Base-by-base conservation (phyloP, 2,329 filamentous ascomycete genomes). In the Pseudogymnoascus sp. region DNA sequence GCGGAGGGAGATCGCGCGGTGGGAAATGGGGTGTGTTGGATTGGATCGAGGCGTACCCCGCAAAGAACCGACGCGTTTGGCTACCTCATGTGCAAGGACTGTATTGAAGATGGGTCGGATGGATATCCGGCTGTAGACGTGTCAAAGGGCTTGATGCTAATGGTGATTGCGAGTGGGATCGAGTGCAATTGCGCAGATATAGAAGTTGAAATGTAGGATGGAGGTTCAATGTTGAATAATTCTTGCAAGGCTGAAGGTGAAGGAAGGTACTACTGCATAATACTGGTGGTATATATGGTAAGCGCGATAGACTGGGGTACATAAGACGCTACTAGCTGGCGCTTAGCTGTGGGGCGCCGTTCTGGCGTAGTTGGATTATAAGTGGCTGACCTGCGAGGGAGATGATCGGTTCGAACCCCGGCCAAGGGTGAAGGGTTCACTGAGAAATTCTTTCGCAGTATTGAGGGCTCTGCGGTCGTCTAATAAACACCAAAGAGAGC, bases 31-130 rank as follows among this genome's bases (percentile, higher is more conserved):
- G n/a, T 5, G 16, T 34, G 21, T 34, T 5, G 50, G 31, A n/a
- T 56, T 56, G 50, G 50, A 34, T 56, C 34, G 50, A 34, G 50
- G 50, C n/a, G 50, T 56, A 34, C 50, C 50, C 50, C 50, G 25
- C 50, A 28, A 14, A 56, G 50, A 56, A 18, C 18, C 5, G 28
- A 56, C n/a, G 50, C 50, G 50, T 34, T 18, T 34, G 50, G 28
- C 50, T 34, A 56, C 28, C 28, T 56, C 50, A 34, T 56, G n/a
- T 56, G 25, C 23, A 28, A 28, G 12, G 14, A 7, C 21, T 18
- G 25, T 56, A 56, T 34, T 2, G 46, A 34, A 18, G 25, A 34
- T 25, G 5, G 16, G 8, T 56, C 8, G 25, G 11, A 12, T 34
- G 25, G n/a, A 2, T 56, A 31, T 34, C 12, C 8, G 2, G n/a